Base-by-base conservation (phyloP, 1,284 basidiomycete species). In the Moniliophthora roreri region DNA sequence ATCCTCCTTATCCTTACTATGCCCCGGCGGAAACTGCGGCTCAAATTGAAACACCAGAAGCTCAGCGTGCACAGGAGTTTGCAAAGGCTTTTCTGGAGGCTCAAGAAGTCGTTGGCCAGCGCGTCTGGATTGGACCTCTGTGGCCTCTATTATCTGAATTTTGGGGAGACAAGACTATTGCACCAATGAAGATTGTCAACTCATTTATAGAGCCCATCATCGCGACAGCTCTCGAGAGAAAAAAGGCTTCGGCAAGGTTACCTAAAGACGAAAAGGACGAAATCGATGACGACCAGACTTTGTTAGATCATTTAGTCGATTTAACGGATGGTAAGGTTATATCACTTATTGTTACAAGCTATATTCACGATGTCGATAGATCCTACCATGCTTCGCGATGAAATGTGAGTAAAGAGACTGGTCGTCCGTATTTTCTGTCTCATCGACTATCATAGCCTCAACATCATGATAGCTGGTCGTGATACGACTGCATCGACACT, bases 81-180 rank as follows among this genome's bases (percentile, higher is more conserved):
- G 6, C 11, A 32, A 32, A 32, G 7, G 39, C 39, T 11, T 9
- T 10, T 21, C n/a, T 13, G 3, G 16, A 16, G 39, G 39, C 21
- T 21, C 81, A 80, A 52, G 59, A 67, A 15, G 55, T 67, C 3
- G 71, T 73, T 26, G 65, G 77, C 2, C 56, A 62, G 41, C 70
- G 81, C 4, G 63, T 68, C 45, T 67, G 70, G 18, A 68, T 63
- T 47, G 69, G 70, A 9, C 67, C 64, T 62, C 53, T 71, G 3
- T 84, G 82, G 81, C 78, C 79, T 9, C 57, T 83, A 2, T 62
- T 61, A 18, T n/a, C n/a, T n/a, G 81, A 85, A 57, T 71, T 82
- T 9, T 73, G 63, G 44, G 56, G 65, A n/a, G 79, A 84, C 57
- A 66, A 69, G 50, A 75, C 76, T 4, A 63, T 65, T 39, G 64